Evolutionary conservation across 768 basidiomycete species (phyloP).

Genomic region (Boletellus ananiceps): DNA sequence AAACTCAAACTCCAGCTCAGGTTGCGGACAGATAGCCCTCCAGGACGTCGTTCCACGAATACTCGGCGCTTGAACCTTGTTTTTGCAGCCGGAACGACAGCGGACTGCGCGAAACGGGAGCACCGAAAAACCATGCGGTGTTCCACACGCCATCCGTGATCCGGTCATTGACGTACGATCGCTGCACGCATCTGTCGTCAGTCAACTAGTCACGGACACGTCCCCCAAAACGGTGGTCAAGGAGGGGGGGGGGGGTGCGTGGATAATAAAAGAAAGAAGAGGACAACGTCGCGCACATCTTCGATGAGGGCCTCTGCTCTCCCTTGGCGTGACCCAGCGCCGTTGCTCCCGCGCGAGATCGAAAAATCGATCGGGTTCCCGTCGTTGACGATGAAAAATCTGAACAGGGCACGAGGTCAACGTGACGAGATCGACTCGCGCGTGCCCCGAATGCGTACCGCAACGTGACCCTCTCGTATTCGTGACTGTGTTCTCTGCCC

Average conservation of each 20-base stretch:
- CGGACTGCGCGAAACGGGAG: not conserved
- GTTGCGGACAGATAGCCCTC: no score
- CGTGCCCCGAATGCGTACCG: not conserved
- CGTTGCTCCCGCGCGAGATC: not conserved
- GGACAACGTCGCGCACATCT: not conserved
- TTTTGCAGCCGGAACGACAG: no score
- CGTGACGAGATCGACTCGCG: not conserved
- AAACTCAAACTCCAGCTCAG: no score
- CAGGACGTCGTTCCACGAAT: no score
- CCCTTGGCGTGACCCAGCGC: not conserved
- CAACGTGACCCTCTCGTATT: not conserved
- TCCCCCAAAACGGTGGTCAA: no score
- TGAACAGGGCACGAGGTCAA: no score
- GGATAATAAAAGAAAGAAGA: not conserved
- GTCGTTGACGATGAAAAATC: not conserved
- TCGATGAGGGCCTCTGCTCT: not conserved
- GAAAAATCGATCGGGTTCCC: not conserved
- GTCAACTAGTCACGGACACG: no score
- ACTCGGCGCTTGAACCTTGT: no score
- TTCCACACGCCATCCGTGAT: not conserved
- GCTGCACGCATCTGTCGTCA: no score
- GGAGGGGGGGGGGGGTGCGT: no score
- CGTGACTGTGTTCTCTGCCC: not conserved
- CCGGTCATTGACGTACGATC: no score
- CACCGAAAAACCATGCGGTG: not conserved